These are phyloP conservation scores for Cladophialophora carrionii DNA, from an alignment of 2,329 filamentous ascomycete genomes.

Conservation along the genomic window DNA sequence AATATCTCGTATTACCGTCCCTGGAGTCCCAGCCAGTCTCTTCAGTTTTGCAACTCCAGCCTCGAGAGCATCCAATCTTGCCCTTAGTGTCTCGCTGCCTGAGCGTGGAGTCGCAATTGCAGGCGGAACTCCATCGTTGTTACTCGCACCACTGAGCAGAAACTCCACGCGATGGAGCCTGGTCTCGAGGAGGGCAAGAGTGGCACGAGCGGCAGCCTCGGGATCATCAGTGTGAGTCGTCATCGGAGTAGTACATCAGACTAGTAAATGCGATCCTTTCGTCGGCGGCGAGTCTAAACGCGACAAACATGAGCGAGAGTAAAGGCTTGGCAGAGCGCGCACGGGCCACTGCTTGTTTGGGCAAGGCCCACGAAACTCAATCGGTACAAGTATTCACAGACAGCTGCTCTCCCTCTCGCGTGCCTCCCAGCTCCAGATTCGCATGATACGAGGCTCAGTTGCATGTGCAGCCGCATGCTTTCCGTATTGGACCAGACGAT, in stretches of 20 bases:
- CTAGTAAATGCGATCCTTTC: background rate
- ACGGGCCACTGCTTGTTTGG: background rate
- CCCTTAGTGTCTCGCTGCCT: conserved; percentile 46
- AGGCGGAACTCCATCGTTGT: conserved; percentile 47
- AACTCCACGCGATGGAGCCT: conserved; percentile 52
- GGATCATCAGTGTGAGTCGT: conserved; percentile 24
- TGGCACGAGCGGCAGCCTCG: conserved; percentile 28
- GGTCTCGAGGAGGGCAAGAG: conserved; percentile 46
- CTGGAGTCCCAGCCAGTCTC: conserved; percentile 40
- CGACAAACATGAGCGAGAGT: conserved; percentile 6
- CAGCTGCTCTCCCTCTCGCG: background rate
- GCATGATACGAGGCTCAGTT: background rate
- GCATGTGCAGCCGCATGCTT: background rate
- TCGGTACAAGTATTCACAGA: background rate
- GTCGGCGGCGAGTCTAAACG: conserved; percentile 6
- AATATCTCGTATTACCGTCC: conserved; percentile 47
- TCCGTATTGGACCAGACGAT: too few species aligned
- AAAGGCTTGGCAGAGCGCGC: background rate
- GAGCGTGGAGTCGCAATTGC: conserved; percentile 43
- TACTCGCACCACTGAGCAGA: conserved; percentile 48
- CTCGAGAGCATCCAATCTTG: conserved; percentile 47
- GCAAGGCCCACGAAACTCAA: background rate
- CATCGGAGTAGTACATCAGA: conserved; percentile 15
- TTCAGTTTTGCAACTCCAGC: conserved; percentile 45
- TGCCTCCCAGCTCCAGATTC: conserved; percentile 1